Evolutionary conservation across 192 early-diverging fungal genomes (phyloP), one percentile per base, ranked within the genome.

Genomic region (Coemansia sp.): DNA sequence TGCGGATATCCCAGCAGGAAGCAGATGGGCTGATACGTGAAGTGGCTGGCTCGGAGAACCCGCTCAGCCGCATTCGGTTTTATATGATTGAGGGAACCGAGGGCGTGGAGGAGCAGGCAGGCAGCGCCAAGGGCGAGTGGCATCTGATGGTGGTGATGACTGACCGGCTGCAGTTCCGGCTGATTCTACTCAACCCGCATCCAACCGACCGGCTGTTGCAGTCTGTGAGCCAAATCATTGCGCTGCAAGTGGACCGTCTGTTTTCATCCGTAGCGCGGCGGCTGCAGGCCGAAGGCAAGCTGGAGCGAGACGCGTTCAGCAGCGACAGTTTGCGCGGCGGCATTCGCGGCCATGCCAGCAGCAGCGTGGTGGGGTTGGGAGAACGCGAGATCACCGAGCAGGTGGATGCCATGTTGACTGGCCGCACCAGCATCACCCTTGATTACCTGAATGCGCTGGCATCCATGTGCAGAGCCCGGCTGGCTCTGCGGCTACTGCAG

Each of bases 61-160:
- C 66, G 39, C 49, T 61, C 32, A 53, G 52, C 21, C 61, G 72
- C 9, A 60, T 76, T 31, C 66, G 72, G 15, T 76, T 76, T 56
- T 76, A 76, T 42, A 64, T 65, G 62, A 56, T 76, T 31, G 73
- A 76, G 43, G 72, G 72, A 49, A 69, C 66, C 9, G 72, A 76
- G 31, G 73, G 73, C 51, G 62, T 58, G 11, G 62, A 64, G 18
- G 69, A 64, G 53, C 62, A 71, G 43, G 36, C 11, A 8, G 43
- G 40, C 53, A 32, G 34, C 15, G 28, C 43, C 2, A 28, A 48
- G 31, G 69, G 64, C 37, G 68, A 66, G 53, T 78, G 75, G 75
- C 67, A 71, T 20, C 45, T 78, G 17, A 78, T 78, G 75, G 75
- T 66, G 0, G 68, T 64, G 9, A 78, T 78, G 75, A 64, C 69